phyloP scores from a whole-genome alignment of 331 rosid genomes.

The Spiraea crenata region DNA sequence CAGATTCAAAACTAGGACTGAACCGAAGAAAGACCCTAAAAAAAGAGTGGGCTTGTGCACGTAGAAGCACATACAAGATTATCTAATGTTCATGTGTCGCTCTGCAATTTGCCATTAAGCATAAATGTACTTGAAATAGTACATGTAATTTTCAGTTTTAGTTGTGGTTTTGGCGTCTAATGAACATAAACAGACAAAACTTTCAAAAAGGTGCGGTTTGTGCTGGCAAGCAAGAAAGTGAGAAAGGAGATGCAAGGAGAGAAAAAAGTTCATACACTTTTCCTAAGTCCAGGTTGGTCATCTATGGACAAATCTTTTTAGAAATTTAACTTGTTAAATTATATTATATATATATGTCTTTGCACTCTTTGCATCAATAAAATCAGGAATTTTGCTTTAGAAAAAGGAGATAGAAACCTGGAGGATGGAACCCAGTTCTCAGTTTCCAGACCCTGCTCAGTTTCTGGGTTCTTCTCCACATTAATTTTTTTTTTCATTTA shows the following conservation, averaged over 20 bases:
- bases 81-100: no score
- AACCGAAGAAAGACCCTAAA: constrained; percentile 12
- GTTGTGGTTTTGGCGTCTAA: constrained; percentile 23
- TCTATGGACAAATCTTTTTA: constrained; percentile 12
- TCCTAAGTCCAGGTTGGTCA: constrained; percentile 41
- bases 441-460: constrained; percentile 1
- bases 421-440: constrained; percentile 21
- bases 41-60: constrained; percentile 3
- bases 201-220: constrained; percentile 47
- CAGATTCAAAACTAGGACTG: not conserved
- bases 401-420: constrained; percentile 19
- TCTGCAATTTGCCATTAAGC: no score
- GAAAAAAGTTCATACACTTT: constrained; percentile 61
- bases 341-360: not conserved
- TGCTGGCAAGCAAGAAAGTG: constrained; percentile 56
- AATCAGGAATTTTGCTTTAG: not conserved
- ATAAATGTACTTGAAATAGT: constrained; percentile 4
- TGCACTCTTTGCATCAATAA: not conserved
- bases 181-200: constrained; percentile 46
- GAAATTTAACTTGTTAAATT: constrained; percentile 10
- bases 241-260: constrained; percentile 32
- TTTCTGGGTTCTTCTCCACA: constrained; percentile 23
- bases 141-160: constrained; percentile 16
- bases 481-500: not conserved
- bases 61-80: no score